Base-by-base conservation (phyloP, 1,284 basidiomycete species). In the Ceratobasidium papillatum region DNA sequence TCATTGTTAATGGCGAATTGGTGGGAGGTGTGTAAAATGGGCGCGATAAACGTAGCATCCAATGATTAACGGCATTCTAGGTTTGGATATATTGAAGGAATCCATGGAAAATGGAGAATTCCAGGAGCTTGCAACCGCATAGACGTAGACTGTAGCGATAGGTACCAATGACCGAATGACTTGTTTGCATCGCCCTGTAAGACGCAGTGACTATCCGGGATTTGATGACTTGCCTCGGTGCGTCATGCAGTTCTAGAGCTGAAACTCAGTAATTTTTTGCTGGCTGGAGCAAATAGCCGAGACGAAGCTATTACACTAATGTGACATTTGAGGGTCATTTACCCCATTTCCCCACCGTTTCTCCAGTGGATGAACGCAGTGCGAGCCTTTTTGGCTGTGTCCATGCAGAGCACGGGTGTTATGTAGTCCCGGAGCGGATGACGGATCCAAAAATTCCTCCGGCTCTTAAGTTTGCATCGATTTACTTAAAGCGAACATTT, bases 1-100 rank as follows among this genome's bases (percentile, higher is more conserved):
- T 90, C 49, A 86, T 90, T 77, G 84, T 90, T 79, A 86, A 88
- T 43, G 89, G 91, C 69, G 91, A 93, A 82, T 85, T 93, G n/a
- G 87, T 92, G 17, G 91, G 91, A 43, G 91, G 68, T 71, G 27
- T 17, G 43, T 47, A 4, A 58, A 22, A 17, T 45, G 59, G 34
- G 22, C 27, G 87, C 3, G 81, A 61, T 88, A 41, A 84, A 84
- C 77, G 83, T 84, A 41, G 78, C 84, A 76, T 82, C 82, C 1
- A 30, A 19, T 49, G 58, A 34, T n/a, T 47, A 9, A 47, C 41
- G 14, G 25, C 19, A 8, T 19, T 22, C 41, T 27, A 71, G 68
- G 84, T 52, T 82, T 86, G 51, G 90, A 91, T 79, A 88, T 92
- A 75, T 84, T 92, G 72, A 83, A 86, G 79, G 90, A 92, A 82